A percentile compares a stretch with the other conserved stretches of the same genome.
Evolutionary conservation across 2,329 filamentous ascomycete species (phyloP).

Genomic region (Penicillium sp.): DNA sequence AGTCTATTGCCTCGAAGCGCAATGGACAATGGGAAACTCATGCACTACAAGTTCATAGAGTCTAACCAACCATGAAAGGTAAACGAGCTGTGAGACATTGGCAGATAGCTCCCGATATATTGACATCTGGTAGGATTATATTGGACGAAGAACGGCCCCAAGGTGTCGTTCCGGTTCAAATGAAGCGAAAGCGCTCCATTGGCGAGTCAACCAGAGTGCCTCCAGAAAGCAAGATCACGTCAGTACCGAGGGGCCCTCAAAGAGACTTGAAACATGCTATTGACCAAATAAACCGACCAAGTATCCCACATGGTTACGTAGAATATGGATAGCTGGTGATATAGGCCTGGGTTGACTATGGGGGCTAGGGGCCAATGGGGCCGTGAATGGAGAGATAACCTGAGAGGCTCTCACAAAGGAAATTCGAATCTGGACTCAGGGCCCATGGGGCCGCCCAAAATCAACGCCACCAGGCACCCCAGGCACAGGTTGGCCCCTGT

Average conservation of each 20-base stretch:
- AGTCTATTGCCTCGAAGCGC: background rate
- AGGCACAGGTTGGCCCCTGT: background rate
- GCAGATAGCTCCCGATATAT: no score
- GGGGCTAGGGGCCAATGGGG: constrained; percentile 3
- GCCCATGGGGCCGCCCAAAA: background rate
- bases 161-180: background rate
- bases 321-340: background rate
- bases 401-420: background rate
- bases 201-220: background rate
- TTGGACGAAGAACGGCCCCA: background rate
- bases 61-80: no score
- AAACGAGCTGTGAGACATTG: no score
- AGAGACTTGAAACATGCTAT: background rate
- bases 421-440: background rate
- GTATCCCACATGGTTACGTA: background rate
- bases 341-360: background rate
- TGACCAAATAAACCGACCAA: background rate
- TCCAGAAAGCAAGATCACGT: background rate
- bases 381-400: background rate
- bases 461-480: constrained; percentile 2
- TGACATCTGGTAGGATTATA: no score
- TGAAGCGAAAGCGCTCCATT: background rate
- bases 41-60: background rate
- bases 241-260: background rate
- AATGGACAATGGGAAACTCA: background rate